Percentiles rank a stretch among this genome's conserved stretches.
phyloP scores from a whole-genome alignment of 148 eudicot genomes.

The Linanthus parryae region DNA sequence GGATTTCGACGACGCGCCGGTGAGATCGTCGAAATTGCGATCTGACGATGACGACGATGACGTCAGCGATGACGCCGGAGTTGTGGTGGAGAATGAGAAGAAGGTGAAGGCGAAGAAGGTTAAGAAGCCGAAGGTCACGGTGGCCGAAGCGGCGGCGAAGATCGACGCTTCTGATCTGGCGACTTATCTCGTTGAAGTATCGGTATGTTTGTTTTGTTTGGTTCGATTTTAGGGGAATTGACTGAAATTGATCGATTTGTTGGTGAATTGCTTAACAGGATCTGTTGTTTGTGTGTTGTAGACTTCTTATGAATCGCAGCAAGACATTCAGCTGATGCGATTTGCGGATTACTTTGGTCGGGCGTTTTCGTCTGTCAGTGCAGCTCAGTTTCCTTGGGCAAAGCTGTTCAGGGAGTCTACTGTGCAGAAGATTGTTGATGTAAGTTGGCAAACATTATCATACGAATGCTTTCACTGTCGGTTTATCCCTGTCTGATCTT shows the following conservation, averaged over 20 bases:
- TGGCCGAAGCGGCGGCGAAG: conserved; percentile 59
- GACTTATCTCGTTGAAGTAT: conserved; percentile 39
- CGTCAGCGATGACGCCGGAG: conserved; percentile 21
- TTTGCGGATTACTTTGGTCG: conserved; percentile 73
- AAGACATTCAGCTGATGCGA: conserved; percentile 66
- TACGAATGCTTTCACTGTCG: no score
- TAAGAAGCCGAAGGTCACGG: conserved; percentile 63
- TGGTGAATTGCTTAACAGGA: conserved; percentile 2
- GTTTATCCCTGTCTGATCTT: no score
- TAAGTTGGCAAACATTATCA: no score
- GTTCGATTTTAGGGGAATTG: no score
- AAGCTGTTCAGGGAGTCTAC: conserved; percentile 51
- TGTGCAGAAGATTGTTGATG: conserved; percentile 50
- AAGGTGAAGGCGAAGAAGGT: conserved; percentile 44
- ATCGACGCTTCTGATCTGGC: conserved; percentile 47
- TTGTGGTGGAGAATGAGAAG: conserved; percentile 24
- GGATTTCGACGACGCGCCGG: conserved; percentile 2
- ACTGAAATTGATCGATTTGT: conserved; percentile 1
- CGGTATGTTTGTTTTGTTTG: conserved; percentile 33
- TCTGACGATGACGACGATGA: conserved; percentile 41
- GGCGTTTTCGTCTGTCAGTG: conserved; percentile 47
- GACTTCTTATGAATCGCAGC: conserved; percentile 47
- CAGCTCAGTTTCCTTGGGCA: conserved; percentile 68
- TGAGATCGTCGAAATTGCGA: conserved; percentile 1
- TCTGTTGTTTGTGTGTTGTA: no score